Evolutionary conservation across 306 rosid genomes (phyloP), one percentile per base, ranked within the genome.

Genomic region (Rosa rugosa): DNA sequence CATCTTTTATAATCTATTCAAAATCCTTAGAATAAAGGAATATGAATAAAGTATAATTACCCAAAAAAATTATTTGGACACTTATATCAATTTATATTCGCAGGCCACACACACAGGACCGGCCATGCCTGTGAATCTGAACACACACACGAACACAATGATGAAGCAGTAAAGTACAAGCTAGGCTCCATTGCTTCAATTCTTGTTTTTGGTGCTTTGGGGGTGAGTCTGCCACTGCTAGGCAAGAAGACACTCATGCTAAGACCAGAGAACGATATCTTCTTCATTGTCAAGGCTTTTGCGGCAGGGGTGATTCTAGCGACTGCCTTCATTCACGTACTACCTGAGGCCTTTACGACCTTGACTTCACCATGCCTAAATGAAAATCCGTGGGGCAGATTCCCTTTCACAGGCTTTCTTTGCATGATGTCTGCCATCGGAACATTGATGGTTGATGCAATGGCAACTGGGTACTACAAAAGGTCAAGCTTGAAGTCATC

Each of bases 241-340:
- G 85, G 94, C 86, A 85, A 85, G 84, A 89, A 41, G 76, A 78
- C 90, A 36, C 94, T 88, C 34, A 7, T 73, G 2, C 65, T 90
- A 4, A 80, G 73, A 2, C 96, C 94, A 1, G 80, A 89, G 79
- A 84, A 80, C 2, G 87, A 89, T 73, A 77, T 84, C 0, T 93
- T 93, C 69, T 89, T 88, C 91, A 80, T 88, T 85, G 79, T 91
- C 22, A 93, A 86, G 67, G 96, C 94, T 5, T 93, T 93, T 12
- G 94, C 97, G 3, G 96, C 96, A 0, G 96, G 96, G 11, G 86
- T 93, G 1, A 93, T 93, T 73, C 83, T 89, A 0, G 87, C 90
- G 0, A 93, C 96, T 0, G 92, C 88, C 40, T 93, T 93, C 75
- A 57, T 93, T 13, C 97, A 93, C 78, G 89, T 93, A 73, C 84